Percentiles rank a stretch among this genome's conserved stretches.
phyloP scores from a whole-genome alignment of 768 basidiomycete genomes.

The Podaxis mareebaensis region DNA sequence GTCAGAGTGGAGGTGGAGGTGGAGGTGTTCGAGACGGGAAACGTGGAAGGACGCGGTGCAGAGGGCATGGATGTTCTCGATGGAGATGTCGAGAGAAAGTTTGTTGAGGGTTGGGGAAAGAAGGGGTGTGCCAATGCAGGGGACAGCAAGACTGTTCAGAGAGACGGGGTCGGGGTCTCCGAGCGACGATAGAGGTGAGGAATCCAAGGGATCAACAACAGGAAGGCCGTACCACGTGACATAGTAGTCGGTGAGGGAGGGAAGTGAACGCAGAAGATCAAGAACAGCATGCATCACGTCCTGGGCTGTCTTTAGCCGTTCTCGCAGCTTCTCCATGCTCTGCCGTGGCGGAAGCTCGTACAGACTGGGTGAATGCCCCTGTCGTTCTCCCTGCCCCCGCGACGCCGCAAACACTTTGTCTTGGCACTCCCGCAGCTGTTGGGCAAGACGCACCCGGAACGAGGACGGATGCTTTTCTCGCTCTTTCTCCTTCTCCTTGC shows the following conservation, averaged over 20 bases:
- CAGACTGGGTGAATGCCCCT: slow-evolving; percentile 30
- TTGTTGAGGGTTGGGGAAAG: slow-evolving; percentile 31
- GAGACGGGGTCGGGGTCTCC: slow-evolving; percentile 12
- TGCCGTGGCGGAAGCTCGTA: slow-evolving; percentile 26
- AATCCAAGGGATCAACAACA: not conserved
- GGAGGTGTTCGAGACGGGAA: slow-evolving; percentile 40
- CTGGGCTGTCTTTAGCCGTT: slow-evolving; percentile 22
- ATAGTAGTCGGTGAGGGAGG: slow-evolving; percentile 49
- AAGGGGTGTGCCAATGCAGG: slow-evolving; percentile 14
- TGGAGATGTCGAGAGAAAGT: slow-evolving; percentile 42
- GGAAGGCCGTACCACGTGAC: slow-evolving; percentile 50
- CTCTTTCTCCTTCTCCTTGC: slow-evolving; percentile 1
- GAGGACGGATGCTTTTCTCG: not conserved
- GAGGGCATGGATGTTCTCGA: slow-evolving; percentile 41
- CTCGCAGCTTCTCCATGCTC: slow-evolving; percentile 5
- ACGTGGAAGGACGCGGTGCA: slow-evolving; percentile 30
- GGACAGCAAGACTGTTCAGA: slow-evolving; percentile 9
- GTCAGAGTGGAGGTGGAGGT: slow-evolving; percentile 43
- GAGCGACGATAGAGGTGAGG: not conserved
- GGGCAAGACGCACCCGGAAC: slow-evolving; percentile 6
- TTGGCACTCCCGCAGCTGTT: slow-evolving; percentile 1
- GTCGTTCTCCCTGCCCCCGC: not conserved
- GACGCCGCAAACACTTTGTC: slow-evolving; percentile 7
- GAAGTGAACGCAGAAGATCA: slow-evolving; percentile 43
- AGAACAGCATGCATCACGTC: slow-evolving; percentile 42